Conservation (phyloP, 129 eudicot species). For the Deinandra increscens region DNA sequence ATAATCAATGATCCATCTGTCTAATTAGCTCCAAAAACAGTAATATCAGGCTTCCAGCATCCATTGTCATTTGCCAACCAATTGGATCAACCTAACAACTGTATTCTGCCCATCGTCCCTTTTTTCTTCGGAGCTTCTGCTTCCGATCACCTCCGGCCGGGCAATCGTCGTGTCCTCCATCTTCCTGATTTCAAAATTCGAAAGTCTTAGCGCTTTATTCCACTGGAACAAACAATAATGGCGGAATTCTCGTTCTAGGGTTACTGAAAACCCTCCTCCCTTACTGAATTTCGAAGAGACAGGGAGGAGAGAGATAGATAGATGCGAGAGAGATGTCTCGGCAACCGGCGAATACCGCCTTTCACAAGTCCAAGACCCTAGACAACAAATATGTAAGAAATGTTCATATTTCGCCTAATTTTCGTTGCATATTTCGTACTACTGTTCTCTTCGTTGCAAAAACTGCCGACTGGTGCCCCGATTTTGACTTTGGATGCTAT, state of each 20-base stretch:
- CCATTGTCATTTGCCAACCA: slow-evolving; percentile 21
- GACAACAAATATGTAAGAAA: slow-evolving; percentile 85
- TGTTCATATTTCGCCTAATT: background rate
- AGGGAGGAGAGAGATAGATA: slow-evolving; percentile 22
- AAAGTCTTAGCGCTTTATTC: slow-evolving; percentile 7
- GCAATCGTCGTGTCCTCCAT: background rate
- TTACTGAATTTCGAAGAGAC: slow-evolving; percentile 19
- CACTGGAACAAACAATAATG: slow-evolving; percentile 21
- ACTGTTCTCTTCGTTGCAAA: background rate
- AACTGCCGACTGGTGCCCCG: slow-evolving; percentile 8
- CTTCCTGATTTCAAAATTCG: slow-evolving; percentile 2
- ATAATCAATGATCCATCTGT: background rate
- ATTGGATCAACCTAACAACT: slow-evolving; percentile 20
- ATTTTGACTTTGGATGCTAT: slow-evolving; percentile 16
- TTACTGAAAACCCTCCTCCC: slow-evolving; percentile 33
- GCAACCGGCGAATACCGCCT: slow-evolving; percentile 55
- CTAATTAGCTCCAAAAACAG: background rate
- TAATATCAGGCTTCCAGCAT: background rate
- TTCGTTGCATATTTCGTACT: background rate
- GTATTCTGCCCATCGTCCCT: slow-evolving; percentile 3
- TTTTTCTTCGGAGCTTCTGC: slow-evolving; percentile 24
- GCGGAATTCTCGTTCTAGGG: slow-evolving; percentile 30
- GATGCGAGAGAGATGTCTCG: slow-evolving; percentile 82
- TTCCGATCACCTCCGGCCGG: slow-evolving; percentile 29
- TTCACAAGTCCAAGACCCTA: slow-evolving; percentile 85